Percentiles rank a stretch among this genome's conserved stretches.
phyloP scores from a whole-genome alignment of 345 rosid species.

The Boechera divaricarpa region DNA sequence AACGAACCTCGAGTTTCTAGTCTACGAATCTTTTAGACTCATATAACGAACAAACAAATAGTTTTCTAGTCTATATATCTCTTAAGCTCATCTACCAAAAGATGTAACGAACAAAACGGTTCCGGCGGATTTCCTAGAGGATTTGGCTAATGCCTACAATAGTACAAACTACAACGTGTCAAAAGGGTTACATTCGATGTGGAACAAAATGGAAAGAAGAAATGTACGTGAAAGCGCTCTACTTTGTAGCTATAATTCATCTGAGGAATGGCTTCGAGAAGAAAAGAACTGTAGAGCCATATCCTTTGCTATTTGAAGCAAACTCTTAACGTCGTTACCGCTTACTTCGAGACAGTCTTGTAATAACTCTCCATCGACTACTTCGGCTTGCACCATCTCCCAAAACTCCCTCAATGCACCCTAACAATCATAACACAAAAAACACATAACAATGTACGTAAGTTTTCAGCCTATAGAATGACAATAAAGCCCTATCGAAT shows the following conservation, averaged over 20 bases:
- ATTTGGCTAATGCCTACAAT: constrained; percentile 13
- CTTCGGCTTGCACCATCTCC: constrained; percentile 66
- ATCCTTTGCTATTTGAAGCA: constrained; percentile 64
- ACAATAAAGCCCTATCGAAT: neutral
- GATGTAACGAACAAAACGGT: constrained; percentile 5
- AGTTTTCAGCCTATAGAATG: neutral
- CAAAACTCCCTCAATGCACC: constrained; percentile 66
- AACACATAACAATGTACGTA: neutral
- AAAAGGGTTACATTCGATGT: constrained; percentile 16
- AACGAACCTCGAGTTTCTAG: constrained; percentile 19
- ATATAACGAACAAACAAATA: constrained; percentile 16
- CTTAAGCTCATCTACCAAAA: constrained; percentile 27
- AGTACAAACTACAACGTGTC: neutral
- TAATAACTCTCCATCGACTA: constrained; percentile 67
- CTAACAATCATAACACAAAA: constrained; percentile 43
- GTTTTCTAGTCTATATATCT: constrained; percentile 17
- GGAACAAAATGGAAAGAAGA: constrained; percentile 23
- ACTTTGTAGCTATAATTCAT: constrained; percentile 45
- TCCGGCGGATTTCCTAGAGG: constrained; percentile 19
- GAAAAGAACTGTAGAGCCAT: constrained; percentile 51
- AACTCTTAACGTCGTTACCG: constrained; percentile 65
- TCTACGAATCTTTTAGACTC: constrained; percentile 12
- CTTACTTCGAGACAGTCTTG: constrained; percentile 79
- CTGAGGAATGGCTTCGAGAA: constrained; percentile 38
- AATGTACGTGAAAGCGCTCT: constrained; percentile 24